A percentile compares a stretch with the other conserved stretches of the same genome.
Evolutionary conservation across 495 filamentous ascomycete genomes (phyloP).

Genomic region (Penicillium bovifimosum): DNA sequence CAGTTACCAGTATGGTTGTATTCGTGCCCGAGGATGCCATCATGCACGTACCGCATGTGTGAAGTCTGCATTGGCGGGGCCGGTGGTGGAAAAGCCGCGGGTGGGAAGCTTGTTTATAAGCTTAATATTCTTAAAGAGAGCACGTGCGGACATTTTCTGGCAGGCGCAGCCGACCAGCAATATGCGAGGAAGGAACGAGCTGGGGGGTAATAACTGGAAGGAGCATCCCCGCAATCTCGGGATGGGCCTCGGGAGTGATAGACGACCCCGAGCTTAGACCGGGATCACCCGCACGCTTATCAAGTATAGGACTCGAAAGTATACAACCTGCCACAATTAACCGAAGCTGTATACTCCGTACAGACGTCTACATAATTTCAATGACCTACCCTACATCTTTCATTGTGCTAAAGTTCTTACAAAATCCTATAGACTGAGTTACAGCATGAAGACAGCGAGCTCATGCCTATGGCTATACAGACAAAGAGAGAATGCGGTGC

Average conservation of each 20-base stretch:
- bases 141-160: constrained; percentile 14
- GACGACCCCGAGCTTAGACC: background rate
- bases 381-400: no score
- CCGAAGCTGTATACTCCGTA: background rate
- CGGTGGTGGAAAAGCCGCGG: constrained; percentile 39
- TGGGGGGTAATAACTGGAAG: no score
- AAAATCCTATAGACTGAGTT: background rate
- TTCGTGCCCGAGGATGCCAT: no score
- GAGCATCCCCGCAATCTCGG: background rate
- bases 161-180: constrained; percentile 5
- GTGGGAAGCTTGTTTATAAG: constrained; percentile 8
- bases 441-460: background rate
- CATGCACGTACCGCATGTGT: constrained; percentile 63
- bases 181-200: background rate
- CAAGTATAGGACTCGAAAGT: background rate
- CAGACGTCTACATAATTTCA: no score
- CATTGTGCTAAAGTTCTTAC: background rate
- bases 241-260: background rate
- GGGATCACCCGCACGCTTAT: no score
- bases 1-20: constrained; percentile 1
- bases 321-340: background rate
- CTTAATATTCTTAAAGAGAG: constrained; percentile 3
- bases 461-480: background rate
- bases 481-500: background rate
- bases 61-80: constrained; percentile 56